phyloP scores from a whole-genome alignment of 495 filamentous ascomycete genomes.

The Penicillium desertorum region DNA sequence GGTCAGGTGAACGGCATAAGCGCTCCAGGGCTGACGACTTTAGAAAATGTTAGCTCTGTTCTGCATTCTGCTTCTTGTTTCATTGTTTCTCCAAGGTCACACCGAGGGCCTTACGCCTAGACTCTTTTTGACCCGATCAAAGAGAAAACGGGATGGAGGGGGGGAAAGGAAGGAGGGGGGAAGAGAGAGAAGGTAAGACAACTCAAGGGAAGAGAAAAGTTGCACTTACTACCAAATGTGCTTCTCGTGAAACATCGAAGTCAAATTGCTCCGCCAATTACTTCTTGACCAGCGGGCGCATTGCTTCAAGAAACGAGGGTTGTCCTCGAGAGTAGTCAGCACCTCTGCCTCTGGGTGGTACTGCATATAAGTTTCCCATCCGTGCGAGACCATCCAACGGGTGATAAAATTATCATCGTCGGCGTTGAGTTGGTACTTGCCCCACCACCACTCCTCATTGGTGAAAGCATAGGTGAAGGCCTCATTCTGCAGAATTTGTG shows the following conservation, averaged over 20 bases:
- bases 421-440: constrained; percentile 71
- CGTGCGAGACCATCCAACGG: constrained; percentile 72
- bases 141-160: neutral
- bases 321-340: constrained; percentile 73
- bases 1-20: constrained; percentile 72
- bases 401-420: constrained; percentile 87
- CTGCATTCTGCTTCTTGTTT: constrained; percentile 2
- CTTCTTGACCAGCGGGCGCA: constrained; percentile 79
- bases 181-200: neutral
- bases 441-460: constrained; percentile 66
- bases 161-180: too few species aligned
- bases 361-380: constrained; percentile 77
- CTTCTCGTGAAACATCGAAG: constrained; percentile 67
- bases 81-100: constrained; percentile 4
- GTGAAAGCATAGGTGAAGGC: constrained; percentile 71
- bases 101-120: constrained; percentile 10
- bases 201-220: constrained; percentile 7
- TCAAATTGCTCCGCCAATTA: constrained; percentile 81
- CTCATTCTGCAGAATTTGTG: constrained; percentile 73
- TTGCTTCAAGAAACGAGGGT: constrained; percentile 71
- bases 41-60: constrained; percentile 31
- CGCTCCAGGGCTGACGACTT: constrained; percentile 72
- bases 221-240: constrained; percentile 66
- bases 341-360: constrained; percentile 72
- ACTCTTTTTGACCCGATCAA: constrained; percentile 5